Percentiles rank a stretch among this genome's conserved stretches.
Evolutionary conservation across 2,329 filamentous ascomycete species (phyloP).

Genomic region (Aspergillus aculeatus): DNA sequence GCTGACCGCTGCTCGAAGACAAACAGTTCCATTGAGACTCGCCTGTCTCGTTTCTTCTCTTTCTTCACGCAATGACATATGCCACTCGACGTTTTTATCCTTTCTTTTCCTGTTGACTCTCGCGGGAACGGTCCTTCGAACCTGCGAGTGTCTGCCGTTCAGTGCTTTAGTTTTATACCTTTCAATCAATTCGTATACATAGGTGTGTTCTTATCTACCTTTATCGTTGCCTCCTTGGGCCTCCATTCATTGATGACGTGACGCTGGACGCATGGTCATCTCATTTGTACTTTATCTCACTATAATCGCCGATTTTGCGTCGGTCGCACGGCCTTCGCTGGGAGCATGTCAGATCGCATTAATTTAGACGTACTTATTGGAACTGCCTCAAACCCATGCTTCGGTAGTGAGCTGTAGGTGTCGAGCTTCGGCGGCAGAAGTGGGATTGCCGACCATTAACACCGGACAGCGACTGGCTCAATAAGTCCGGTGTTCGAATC

Average conservation of each 20-base stretch:
- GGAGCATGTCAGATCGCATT: too few relatives aligned
- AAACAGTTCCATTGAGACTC: neutral
- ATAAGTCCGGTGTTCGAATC: too few relatives aligned
- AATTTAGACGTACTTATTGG: too few relatives aligned
- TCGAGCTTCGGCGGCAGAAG: too few relatives aligned
- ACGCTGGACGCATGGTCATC: neutral
- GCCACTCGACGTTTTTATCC: neutral
- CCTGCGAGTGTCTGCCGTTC: neutral
- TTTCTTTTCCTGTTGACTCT: neutral
- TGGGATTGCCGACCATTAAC: too few relatives aligned
- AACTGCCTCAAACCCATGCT: too few relatives aligned
- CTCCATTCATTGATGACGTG: neutral
- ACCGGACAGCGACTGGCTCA: too few relatives aligned
- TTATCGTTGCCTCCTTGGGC: neutral
- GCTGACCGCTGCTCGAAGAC: slow-evolving; percentile 12
- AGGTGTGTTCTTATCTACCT: neutral
- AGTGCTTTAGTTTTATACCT: neutral
- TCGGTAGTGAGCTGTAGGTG: too few relatives aligned
- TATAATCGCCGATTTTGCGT: too few relatives aligned
- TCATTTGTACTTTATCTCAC: neutral
- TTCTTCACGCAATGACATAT: neutral
- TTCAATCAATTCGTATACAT: neutral
- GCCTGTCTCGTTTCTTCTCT: slow-evolving; percentile 3
- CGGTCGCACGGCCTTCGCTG: too few relatives aligned
- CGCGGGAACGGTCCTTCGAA: neutral